phyloP scores from a whole-genome alignment of 225 moss, liverwort and hornwort species.

The Lunularia cruciata region DNA sequence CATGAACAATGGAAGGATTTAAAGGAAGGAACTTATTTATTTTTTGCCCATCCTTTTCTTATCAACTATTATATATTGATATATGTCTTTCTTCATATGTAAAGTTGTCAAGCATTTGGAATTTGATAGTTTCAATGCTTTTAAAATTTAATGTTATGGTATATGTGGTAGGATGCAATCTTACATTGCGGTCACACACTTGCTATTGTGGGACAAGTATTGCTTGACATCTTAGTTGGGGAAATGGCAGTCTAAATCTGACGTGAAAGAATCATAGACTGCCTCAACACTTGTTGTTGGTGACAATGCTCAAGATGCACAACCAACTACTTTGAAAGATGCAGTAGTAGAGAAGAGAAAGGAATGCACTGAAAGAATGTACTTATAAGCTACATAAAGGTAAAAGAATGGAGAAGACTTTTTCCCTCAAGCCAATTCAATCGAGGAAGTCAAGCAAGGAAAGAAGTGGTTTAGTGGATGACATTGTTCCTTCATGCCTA shows the following conservation, averaged over 20 bases:
- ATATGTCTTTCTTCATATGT: neutral
- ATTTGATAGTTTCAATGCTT: no score
- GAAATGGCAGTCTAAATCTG: slow-evolving; percentile 52
- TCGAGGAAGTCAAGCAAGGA: slow-evolving; percentile 96
- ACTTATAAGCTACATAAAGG: slow-evolving; percentile 64
- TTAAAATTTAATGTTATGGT: no score
- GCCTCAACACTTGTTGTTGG: slow-evolving; percentile 34
- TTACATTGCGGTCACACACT: no score
- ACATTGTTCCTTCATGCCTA: neutral
- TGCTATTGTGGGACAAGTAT: slow-evolving; percentile 66
- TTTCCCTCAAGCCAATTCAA: slow-evolving; percentile 53
- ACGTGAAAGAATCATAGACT: slow-evolving; percentile 49
- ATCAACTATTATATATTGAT: neutral
- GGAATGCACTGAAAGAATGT: slow-evolving; percentile 75
- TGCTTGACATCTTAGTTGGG: slow-evolving; percentile 39
- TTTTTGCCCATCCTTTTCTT: neutral
- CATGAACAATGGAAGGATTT: neutral
- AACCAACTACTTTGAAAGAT: slow-evolving; percentile 51
- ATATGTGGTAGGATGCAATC: no score
- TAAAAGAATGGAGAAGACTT: slow-evolving; percentile 47
- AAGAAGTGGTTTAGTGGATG: slow-evolving; percentile 92
- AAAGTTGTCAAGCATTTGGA: no score
- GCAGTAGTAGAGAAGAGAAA: slow-evolving; percentile 74
- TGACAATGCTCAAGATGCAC: slow-evolving; percentile 39
- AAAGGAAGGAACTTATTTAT: neutral